Conservation (phyloP, 1,284 basidiomycete genomes). For the Ceratobasidium theobromae region DNA sequence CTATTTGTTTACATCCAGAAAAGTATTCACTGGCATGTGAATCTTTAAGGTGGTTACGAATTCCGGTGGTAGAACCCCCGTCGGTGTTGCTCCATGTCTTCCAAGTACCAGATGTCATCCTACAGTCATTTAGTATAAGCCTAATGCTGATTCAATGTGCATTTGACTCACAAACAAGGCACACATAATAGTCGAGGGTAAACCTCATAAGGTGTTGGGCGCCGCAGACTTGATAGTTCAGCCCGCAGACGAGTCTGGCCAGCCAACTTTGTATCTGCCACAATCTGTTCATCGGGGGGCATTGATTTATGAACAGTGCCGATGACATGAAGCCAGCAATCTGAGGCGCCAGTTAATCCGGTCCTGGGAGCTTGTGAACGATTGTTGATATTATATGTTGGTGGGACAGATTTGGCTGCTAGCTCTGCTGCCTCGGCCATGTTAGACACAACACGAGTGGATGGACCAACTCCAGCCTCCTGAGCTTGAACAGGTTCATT, state of each 20-base stretch:
- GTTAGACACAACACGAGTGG: too few species aligned
- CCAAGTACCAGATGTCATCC: not conserved
- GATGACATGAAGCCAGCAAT: not conserved
- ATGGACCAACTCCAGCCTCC: too few species aligned
- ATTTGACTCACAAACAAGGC: not conserved
- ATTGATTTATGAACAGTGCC: not conserved
- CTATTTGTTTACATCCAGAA: not conserved
- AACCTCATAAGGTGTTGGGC: not conserved
- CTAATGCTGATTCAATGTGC: not conserved
- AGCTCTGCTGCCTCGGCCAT: too few species aligned
- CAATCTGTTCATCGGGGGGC: not conserved
- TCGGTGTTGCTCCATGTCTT: not conserved
- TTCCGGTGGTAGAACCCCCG: not conserved
- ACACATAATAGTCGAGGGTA: conserved; percentile 1
- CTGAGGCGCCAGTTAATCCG: too few species aligned
- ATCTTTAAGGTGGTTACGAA: not conserved
- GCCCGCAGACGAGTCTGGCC: not conserved
- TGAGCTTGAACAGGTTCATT: too few species aligned
- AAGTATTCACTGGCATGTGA: not conserved
- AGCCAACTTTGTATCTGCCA: not conserved
- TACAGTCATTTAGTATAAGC: not conserved
- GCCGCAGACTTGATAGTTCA: not conserved
- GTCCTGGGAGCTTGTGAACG: too few species aligned
- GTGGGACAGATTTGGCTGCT: too few species aligned
- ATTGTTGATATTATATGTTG: too few species aligned